phyloP scores from a whole-genome alignment of 1,139 yeast species.

The Petasospora rhodanensis region DNA sequence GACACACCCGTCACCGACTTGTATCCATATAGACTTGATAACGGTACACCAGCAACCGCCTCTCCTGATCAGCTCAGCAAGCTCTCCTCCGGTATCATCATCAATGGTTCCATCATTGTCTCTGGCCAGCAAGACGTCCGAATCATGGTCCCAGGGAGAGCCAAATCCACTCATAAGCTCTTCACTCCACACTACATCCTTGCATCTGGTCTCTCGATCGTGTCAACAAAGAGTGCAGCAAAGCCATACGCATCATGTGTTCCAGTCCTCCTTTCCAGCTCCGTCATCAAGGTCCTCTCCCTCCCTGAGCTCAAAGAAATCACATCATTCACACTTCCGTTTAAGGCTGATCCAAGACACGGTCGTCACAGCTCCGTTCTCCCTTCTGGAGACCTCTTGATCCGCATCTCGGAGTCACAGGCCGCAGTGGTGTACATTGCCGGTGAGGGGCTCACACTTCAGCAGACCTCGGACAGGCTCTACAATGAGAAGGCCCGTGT shows the following conservation, averaged over 20 bases:
- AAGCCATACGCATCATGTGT: constrained; percentile 38
- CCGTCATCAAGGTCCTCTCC: constrained; percentile 40
- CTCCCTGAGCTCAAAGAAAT: constrained; percentile 54
- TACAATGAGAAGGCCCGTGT: constrained; percentile 58
- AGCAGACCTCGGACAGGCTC: constrained; percentile 36
- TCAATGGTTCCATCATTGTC: constrained; percentile 60
- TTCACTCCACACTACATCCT: constrained; percentile 47
- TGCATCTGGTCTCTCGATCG: constrained; percentile 55
- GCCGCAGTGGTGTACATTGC: constrained; percentile 48
- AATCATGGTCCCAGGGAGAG: constrained; percentile 55
- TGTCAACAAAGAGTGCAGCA: constrained; percentile 26
- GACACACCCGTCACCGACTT: constrained; percentile 50
- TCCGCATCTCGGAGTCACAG: constrained; percentile 55
- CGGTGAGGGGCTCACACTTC: constrained; percentile 31
- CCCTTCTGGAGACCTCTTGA: constrained; percentile 68
- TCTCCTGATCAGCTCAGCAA: constrained; percentile 53
- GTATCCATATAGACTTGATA: constrained; percentile 51
- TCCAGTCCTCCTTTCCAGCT: constrained; percentile 37
- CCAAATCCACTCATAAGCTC: constrained; percentile 55
- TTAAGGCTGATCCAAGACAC: constrained; percentile 35
- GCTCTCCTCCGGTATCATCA: constrained; percentile 56
- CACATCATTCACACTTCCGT: constrained; percentile 37
- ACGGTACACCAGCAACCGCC: constrained; percentile 66
- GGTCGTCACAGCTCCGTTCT: constrained; percentile 46
- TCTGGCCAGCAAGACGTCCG: constrained; percentile 62